Percentiles rank a stretch among this genome's conserved stretches.
Evolutionary conservation across 2,329 filamentous ascomycete species (phyloP).

Genomic region (Xylogone sp.): DNA sequence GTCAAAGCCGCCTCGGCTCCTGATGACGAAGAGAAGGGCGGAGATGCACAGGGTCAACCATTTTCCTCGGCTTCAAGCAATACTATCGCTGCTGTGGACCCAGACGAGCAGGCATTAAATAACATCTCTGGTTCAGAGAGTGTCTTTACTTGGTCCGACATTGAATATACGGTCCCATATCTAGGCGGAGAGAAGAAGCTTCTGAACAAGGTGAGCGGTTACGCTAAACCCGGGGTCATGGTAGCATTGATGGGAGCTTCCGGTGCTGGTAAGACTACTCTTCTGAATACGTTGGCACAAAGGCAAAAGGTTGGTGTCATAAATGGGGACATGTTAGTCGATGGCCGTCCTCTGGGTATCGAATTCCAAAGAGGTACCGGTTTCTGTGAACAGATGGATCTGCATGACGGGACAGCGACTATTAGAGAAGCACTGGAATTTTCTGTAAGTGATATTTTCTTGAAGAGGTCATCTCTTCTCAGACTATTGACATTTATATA

Average conservation of each 20-base stretch:
- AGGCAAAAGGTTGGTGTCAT: slow-evolving; percentile 60
- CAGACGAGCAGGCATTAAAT: slow-evolving; percentile 37
- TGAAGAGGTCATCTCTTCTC: neutral
- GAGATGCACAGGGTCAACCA: slow-evolving; percentile 19
- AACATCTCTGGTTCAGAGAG: slow-evolving; percentile 54
- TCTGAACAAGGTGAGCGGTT: slow-evolving; percentile 69
- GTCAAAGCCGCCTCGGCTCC: slow-evolving; percentile 38
- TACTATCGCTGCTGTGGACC: slow-evolving; percentile 6
- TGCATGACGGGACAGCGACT: slow-evolving; percentile 65
- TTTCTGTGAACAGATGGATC: slow-evolving; percentile 69
- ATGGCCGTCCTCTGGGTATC: slow-evolving; percentile 55
- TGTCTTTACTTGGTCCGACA: slow-evolving; percentile 68
- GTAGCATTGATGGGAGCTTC: slow-evolving; percentile 78
- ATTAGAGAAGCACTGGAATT: slow-evolving; percentile 68
- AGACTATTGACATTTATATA: no score
- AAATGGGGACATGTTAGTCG: slow-evolving; percentile 68
- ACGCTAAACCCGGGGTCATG: slow-evolving; percentile 75
- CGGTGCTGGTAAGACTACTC: slow-evolving; percentile 79
- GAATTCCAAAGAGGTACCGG: slow-evolving; percentile 68
- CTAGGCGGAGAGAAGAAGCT: slow-evolving; percentile 57
- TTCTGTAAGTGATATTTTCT: slow-evolving; percentile 30
- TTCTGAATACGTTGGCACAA: slow-evolving; percentile 73
- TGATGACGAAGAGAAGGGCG: slow-evolving; percentile 51
- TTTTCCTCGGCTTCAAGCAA: slow-evolving; percentile 27
- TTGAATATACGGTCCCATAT: slow-evolving; percentile 71